Conservation (phyloP, 2,329 filamentous ascomycete species). For the Penicillium sp. region DNA sequence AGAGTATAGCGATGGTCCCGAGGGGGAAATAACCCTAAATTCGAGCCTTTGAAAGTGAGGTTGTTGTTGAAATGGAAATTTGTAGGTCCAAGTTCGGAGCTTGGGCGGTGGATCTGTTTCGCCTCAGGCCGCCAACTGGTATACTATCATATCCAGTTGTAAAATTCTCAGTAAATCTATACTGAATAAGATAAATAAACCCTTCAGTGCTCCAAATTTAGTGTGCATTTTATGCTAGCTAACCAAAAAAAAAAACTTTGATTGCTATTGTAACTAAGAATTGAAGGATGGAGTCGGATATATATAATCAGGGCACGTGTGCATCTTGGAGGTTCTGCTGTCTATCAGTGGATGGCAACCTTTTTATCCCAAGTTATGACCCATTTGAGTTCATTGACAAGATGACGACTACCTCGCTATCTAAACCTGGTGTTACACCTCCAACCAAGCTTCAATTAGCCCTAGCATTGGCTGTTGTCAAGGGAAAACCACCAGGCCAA, state of each 20-base stretch:
- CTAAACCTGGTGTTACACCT: slow-evolving; percentile 22
- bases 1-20: not conserved
- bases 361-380: not conserved
- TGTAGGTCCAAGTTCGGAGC: slow-evolving; percentile 1
- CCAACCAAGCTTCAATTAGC: slow-evolving; percentile 41
- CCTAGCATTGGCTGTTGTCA: slow-evolving; percentile 44
- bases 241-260: not conserved
- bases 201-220: no score
- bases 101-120: slow-evolving; percentile 6
- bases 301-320: not conserved
- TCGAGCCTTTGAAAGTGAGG: not conserved
- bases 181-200: not conserved
- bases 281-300: not conserved
- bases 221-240: no score
- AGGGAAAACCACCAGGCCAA: slow-evolving; percentile 38
- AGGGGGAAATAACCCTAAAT: not conserved
- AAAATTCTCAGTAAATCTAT: not conserved
- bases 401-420: not conserved
- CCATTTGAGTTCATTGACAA: not conserved
- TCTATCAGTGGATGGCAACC: not conserved
- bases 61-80: slow-evolving; percentile 6
- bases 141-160: not conserved
- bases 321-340: not conserved
- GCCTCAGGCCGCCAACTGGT: slow-evolving; percentile 6
- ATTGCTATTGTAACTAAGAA: not conserved